phyloP scores from a whole-genome alignment of 441 rosid species.

The Populus hybrid region DNA sequence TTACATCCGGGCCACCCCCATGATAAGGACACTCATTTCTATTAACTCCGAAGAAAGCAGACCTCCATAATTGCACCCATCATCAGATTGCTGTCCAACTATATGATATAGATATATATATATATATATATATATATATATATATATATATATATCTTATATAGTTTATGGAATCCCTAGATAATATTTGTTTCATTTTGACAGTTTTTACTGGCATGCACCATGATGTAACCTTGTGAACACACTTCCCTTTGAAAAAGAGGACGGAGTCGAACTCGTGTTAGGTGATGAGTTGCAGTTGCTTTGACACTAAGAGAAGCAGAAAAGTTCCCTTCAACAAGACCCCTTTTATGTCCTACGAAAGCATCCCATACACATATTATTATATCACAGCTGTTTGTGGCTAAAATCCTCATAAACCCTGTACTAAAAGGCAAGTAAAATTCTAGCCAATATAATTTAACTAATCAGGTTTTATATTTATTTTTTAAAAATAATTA shows the following conservation, averaged over 20 bases:
- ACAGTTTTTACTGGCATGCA: neutral
- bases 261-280: too few relatives aligned
- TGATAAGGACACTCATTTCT: neutral
- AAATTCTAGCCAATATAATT: too few relatives aligned
- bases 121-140: too few relatives aligned
- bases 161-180: neutral
- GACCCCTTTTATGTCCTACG: neutral
- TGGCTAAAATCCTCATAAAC: too few relatives aligned
- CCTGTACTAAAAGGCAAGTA: neutral
- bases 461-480: too few relatives aligned
- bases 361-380: neutral
- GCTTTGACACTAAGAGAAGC: neutral
- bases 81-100: conserved; percentile 6
- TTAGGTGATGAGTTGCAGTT: neutral
- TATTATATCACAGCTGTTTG: neutral
- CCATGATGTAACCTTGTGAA: neutral
- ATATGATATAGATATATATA: too few relatives aligned
- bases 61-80: conserved; percentile 10
- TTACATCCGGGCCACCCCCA: neutral
- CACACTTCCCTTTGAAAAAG: neutral
- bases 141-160: too few relatives aligned
- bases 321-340: conserved; percentile 5
- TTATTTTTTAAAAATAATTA: too few relatives aligned
- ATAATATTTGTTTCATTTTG: neutral
- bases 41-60: neutral